Conservation (phyloP, 257 asterid species). For the Mitragyna speciosa region DNA sequence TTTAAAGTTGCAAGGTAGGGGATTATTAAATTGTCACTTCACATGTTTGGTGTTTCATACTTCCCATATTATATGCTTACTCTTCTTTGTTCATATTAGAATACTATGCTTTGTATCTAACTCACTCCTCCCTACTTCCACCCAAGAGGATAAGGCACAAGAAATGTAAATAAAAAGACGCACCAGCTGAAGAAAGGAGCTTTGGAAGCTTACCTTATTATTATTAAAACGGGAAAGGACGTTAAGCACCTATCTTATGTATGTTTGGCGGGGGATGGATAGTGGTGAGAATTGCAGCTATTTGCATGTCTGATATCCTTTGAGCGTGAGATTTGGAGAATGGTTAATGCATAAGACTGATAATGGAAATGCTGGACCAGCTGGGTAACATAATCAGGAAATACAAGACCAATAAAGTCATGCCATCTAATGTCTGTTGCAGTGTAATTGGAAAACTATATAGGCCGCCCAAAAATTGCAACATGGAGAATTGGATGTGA, state of each 20-base stretch:
- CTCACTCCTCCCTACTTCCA: neutral
- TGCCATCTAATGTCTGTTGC: neutral
- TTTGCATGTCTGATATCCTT: neutral
- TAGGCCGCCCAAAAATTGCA: neutral
- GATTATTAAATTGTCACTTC: neutral
- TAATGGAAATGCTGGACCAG: neutral
- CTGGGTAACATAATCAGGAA: neutral
- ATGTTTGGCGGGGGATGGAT: neutral
- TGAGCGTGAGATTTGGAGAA: neutral
- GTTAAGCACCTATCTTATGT: too few species aligned
- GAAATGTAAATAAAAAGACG: too few species aligned
- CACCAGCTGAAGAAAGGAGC: too few species aligned
- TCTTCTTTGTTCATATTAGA: neutral
- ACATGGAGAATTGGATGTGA: neutral
- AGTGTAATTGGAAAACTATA: neutral
- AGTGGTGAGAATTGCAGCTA: neutral
- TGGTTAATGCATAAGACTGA: neutral
- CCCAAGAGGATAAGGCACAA: neutral
- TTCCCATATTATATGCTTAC: neutral
- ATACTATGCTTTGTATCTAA: neutral
- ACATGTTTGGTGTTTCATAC: neutral
- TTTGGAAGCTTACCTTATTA: too few species aligned
- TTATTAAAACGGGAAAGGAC: too few species aligned
- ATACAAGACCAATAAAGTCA: neutral
- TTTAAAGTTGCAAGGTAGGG: neutral